phyloP scores from a whole-genome alignment of 176 grass and related monocot species.

The Pharus latifolius region DNA sequence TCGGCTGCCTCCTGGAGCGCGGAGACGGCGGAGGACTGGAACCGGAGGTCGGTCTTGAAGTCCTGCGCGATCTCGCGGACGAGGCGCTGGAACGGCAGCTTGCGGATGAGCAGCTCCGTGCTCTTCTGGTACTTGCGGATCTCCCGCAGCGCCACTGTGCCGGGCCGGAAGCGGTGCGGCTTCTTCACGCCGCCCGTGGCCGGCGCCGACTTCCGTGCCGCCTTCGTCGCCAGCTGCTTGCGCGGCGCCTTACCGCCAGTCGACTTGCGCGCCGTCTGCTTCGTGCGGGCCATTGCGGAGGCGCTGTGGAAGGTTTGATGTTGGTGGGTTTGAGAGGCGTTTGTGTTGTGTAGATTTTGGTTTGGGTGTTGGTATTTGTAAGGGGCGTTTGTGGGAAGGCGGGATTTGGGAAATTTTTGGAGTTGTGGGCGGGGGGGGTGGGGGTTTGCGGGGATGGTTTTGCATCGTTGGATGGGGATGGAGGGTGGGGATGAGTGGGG shows the following conservation, averaged over 20 bases:
- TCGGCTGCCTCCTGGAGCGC: constrained; percentile 81
- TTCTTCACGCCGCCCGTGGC: constrained; percentile 90
- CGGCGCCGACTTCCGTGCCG: constrained; percentile 75
- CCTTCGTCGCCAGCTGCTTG: constrained; percentile 90
- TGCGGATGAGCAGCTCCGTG: constrained; percentile 86
- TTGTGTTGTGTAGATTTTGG: background rate
- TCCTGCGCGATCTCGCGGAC: constrained; percentile 82
- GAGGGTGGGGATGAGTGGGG: background rate
- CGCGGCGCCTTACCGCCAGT: constrained; percentile 74
- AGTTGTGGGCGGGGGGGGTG: background rate
- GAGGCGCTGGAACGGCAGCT: constrained; percentile 72
- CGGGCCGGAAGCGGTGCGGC: constrained; percentile 63
- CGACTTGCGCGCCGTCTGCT: constrained; percentile 81
- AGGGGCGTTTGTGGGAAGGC: background rate
- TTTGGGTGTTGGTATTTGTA: constrained; percentile 8
- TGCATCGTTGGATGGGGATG: constrained; percentile 18
- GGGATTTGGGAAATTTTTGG: constrained; percentile 13
- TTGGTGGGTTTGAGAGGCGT: background rate
- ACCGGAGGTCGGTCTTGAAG: constrained; percentile 86
- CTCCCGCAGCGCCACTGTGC: constrained; percentile 63
- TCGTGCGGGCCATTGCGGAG: constrained; percentile 53
- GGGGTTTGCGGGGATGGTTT: background rate
- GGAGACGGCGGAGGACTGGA: constrained; percentile 53
- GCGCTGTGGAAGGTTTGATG: background rate
- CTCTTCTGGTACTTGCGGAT: constrained; percentile 98